These are phyloP conservation scores for Dillenia suffruticosa DNA, from an alignment of 164 flowering plant genomes.

Conservation along the genomic window DNA sequence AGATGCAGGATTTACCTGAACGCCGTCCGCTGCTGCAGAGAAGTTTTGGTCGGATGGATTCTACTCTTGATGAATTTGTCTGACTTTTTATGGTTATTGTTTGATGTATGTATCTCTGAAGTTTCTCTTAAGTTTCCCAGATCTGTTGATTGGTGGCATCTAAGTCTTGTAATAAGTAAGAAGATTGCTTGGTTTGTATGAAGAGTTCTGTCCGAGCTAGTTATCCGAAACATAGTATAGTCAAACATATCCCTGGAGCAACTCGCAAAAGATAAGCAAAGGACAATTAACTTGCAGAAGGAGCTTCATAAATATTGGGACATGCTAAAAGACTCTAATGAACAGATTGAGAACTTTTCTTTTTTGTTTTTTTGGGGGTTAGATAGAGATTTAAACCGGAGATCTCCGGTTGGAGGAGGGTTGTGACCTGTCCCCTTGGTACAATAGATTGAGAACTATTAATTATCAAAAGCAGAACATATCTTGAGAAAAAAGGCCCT, in stretches of 20 bases:
- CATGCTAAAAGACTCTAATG: not conserved
- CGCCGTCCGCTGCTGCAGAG: not conserved
- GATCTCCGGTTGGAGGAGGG: too few relatives aligned
- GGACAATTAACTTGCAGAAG: too few relatives aligned
- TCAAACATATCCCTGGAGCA: too few relatives aligned
- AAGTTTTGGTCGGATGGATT: conserved; percentile 10
- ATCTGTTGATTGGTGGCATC: not conserved
- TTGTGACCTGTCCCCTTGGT: too few relatives aligned
- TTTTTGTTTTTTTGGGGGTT: too few relatives aligned
- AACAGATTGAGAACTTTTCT: not conserved
- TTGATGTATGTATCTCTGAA: too few relatives aligned
- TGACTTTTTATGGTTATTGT: not conserved
- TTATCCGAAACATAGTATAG: too few relatives aligned
- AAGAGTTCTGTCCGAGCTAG: not conserved
- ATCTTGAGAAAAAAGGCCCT: not conserved
- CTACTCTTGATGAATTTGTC: conserved; percentile 7
- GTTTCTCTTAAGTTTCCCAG: not conserved
- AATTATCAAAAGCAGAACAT: too few relatives aligned
- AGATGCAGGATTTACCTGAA: conserved; percentile 27
- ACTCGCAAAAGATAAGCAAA: too few relatives aligned
- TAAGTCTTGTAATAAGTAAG: not conserved
- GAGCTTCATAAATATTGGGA: too few relatives aligned
- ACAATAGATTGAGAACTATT: not conserved
- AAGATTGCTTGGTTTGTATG: not conserved
- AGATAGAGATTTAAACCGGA: too few relatives aligned